Evolutionary conservation across 495 filamentous ascomycete genomes (phyloP).

Genomic region (Achaetomiella virescens): DNA sequence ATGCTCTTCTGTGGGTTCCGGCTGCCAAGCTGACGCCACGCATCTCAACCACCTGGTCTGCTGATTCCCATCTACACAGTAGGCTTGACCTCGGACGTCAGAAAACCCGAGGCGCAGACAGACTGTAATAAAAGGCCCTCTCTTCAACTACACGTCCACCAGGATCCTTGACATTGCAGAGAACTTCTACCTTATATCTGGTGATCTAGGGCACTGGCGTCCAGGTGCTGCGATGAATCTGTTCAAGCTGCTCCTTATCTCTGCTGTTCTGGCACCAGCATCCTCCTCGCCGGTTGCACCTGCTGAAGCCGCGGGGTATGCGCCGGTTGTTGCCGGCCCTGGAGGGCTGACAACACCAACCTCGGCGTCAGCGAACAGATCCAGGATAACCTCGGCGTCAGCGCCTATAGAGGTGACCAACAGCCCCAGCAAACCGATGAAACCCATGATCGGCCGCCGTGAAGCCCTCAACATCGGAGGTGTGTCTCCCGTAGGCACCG

Average conservation of each 20-base stretch:
- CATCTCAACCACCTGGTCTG: conserved; percentile 2
- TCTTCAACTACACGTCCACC: too few relatives aligned
- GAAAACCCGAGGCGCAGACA: too few relatives aligned
- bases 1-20: conserved; percentile 9
- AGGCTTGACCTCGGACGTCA: too few relatives aligned
- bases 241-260: conserved; percentile 12
- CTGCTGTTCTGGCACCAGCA: conserved; percentile 10
- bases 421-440: not conserved
- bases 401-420: not conserved
- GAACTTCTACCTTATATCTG: not conserved
- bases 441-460: not conserved
- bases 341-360: conserved; percentile 1
- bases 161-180: too few relatives aligned
- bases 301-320: too few relatives aligned
- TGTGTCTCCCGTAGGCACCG: not conserved
- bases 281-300: conserved; percentile 15
- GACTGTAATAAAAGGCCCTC: too few relatives aligned
- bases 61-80: too few relatives aligned
- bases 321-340: too few relatives aligned
- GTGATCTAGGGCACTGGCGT: too few relatives aligned
- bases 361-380: not conserved
- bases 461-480: conserved; percentile 4
- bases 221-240: conserved; percentile 21
- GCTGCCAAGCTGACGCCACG: conserved; percentile 11
- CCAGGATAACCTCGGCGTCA: not conserved